These are phyloP conservation scores for Plasmopara muralis DNA, from an alignment of 352 stramenopile genomes.

Conservation along the genomic window DNA sequence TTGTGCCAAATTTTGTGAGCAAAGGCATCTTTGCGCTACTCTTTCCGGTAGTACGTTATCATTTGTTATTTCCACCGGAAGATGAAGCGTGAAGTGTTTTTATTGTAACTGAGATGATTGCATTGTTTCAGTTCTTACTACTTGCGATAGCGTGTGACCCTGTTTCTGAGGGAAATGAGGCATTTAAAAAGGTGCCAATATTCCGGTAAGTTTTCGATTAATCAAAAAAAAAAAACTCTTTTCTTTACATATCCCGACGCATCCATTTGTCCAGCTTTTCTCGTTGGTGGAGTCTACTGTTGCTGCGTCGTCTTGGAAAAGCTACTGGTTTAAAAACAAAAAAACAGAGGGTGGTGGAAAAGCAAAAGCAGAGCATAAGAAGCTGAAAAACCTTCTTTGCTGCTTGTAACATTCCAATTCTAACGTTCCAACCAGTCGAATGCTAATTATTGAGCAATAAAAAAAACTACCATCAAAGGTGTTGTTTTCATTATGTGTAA, in stretches of 20 bases:
- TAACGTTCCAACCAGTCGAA: neutral
- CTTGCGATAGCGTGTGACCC: slow-evolving; percentile 76
- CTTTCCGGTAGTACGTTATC: slow-evolving; percentile 64
- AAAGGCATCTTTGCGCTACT: slow-evolving; percentile 85
- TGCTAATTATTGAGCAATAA: too few relatives aligned
- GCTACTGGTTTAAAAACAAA: slow-evolving; percentile 69
- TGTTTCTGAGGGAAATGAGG: slow-evolving; percentile 41
- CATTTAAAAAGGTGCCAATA: slow-evolving; percentile 53
- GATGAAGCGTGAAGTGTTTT: neutral
- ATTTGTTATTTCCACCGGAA: neutral
- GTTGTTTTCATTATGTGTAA: neutral
- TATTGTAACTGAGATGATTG: neutral
- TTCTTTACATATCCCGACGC: neutral
- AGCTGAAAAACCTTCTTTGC: slow-evolving; percentile 3
- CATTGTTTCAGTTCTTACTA: slow-evolving; percentile 58
- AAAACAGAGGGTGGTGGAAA: slow-evolving; percentile 41
- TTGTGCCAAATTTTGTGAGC: slow-evolving; percentile 87
- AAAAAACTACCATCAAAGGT: neutral
- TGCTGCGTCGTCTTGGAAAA: slow-evolving; percentile 75
- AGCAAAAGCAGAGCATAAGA: slow-evolving; percentile 21
- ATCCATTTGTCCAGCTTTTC: slow-evolving; percentile 49
- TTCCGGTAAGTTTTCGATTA: slow-evolving; percentile 41
- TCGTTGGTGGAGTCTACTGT: slow-evolving; percentile 74
- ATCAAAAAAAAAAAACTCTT: neutral
- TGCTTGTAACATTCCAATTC: neutral